Percentiles rank a stretch among this genome's conserved stretches.
Evolutionary conservation across 805 yeast species (phyloP).

Genomic region (Nakazawaea ishiwadae): DNA sequence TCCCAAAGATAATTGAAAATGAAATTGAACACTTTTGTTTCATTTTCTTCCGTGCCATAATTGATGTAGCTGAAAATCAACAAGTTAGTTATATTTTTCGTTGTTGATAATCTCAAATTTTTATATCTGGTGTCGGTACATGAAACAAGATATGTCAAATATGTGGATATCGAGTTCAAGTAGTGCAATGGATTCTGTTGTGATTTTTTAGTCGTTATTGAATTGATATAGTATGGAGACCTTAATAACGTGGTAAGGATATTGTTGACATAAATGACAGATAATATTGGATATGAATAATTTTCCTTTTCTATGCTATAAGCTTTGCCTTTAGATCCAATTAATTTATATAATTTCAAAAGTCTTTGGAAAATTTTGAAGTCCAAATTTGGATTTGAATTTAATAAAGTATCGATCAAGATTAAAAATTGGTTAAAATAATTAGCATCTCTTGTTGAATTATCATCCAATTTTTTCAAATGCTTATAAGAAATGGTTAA

Average conservation of each 20-base stretch:
- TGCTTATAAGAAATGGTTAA: constrained; percentile 26
- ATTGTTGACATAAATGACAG: constrained; percentile 25
- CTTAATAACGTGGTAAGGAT: constrained; percentile 23
- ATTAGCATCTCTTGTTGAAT: constrained; percentile 24
- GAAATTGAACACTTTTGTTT: constrained; percentile 21
- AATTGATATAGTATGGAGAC: constrained; percentile 24
- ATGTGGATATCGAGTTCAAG: constrained; percentile 17
- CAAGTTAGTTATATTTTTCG: constrained; percentile 27
- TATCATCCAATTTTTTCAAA: constrained; percentile 27
- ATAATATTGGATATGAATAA: constrained; percentile 25
- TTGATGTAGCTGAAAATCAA: constrained; percentile 26
- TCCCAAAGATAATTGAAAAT: constrained; percentile 19
- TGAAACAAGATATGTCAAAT: constrained; percentile 16
- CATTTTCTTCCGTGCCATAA: constrained; percentile 23
- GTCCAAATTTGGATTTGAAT: constrained; percentile 24
- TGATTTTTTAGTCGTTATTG: constrained; percentile 21
- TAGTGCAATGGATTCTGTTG: constrained; percentile 18
- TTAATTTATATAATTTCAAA: constrained; percentile 22
- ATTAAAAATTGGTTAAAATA: constrained; percentile 26
- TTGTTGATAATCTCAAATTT: constrained; percentile 22
- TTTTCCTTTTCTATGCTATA: constrained; percentile 10
- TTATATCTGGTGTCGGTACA: constrained; percentile 25
- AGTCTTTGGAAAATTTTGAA: constrained; percentile 26
- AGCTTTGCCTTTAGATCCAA: constrained; percentile 17
- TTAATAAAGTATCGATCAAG: constrained; percentile 24